These are phyloP conservation scores for Penicillium bialowiezense DNA, from an alignment of 495 filamentous ascomycete species.

Conservation along the genomic window DNA sequence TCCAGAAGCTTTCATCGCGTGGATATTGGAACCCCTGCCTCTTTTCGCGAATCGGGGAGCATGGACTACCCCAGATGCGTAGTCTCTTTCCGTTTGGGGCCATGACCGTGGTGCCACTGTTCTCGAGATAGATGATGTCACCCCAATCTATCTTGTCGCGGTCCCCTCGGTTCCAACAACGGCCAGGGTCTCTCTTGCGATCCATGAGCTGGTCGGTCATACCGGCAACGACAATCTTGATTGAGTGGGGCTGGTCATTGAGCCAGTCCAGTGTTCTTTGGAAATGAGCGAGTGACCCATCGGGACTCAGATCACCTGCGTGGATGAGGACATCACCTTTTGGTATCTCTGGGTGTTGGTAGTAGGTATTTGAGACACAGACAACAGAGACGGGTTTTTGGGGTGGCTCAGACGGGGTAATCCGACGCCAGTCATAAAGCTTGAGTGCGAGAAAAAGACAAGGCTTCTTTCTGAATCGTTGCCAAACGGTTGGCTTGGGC, in stretches of 20 bases:
- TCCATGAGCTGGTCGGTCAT: background rate
- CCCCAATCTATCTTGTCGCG: background rate
- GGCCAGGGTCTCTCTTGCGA: background rate
- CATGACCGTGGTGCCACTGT: background rate
- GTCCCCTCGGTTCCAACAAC: background rate
- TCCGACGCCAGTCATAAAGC: background rate
- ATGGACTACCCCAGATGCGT: background rate
- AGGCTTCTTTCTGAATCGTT: background rate
- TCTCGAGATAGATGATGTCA: background rate
- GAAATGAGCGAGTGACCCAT: background rate
- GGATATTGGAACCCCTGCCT: background rate
- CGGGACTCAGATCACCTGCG: background rate
- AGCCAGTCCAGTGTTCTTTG: background rate
- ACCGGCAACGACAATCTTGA: background rate
- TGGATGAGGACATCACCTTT: background rate
- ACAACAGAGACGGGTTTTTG: background rate
- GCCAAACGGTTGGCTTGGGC: background rate
- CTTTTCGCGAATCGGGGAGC: background rate
- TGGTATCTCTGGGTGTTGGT: background rate
- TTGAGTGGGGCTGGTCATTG: background rate
- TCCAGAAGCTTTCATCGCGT: background rate
- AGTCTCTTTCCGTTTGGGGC: background rate
- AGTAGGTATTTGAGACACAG: background rate
- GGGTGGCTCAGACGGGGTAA: background rate
- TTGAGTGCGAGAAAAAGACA: constrained; percentile 1